Percentiles rank a stretch among this genome's conserved stretches.
phyloP scores from a whole-genome alignment of 2,329 filamentous ascomycete genomes.

The Penicillium sp. region DNA sequence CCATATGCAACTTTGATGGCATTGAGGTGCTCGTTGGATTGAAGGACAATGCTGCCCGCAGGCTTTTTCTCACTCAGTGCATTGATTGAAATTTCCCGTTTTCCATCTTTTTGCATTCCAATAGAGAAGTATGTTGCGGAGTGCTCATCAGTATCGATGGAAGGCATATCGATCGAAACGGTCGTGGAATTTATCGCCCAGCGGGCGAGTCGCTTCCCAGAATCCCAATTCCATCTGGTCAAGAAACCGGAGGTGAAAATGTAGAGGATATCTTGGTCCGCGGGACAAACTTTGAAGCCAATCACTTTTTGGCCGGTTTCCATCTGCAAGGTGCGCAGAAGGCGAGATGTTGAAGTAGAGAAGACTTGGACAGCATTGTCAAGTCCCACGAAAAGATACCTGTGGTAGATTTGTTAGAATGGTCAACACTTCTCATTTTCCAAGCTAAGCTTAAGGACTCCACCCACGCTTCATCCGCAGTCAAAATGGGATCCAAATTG shows the following conservation, averaged over 20 bases:
- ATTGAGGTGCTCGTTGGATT: conserved; percentile 28
- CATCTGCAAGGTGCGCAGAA: conserved; percentile 65
- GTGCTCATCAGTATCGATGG: conserved; percentile 23
- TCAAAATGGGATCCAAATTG: conserved; percentile 54
- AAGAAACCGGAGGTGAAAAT: conserved; percentile 51
- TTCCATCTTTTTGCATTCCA: conserved; percentile 34
- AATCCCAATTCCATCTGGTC: conserved; percentile 56
- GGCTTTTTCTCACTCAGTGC: conserved; percentile 20
- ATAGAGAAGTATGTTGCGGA: conserved; percentile 36
- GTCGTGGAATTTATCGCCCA: conserved; percentile 42
- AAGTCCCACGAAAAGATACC: conserved; percentile 70
- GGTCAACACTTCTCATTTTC: neutral
- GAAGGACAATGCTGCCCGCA: conserved; percentile 24
- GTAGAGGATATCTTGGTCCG: conserved; percentile 50
- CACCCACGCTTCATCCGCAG: conserved; percentile 52
- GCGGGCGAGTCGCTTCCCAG: conserved; percentile 41
- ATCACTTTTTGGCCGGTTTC: conserved; percentile 45
- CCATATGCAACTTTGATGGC: conserved; percentile 27
- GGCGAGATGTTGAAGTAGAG: conserved; percentile 71
- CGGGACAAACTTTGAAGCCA: conserved; percentile 49
- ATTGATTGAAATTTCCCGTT: conserved; percentile 32
- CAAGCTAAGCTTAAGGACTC: neutral
- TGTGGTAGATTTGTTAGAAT: conserved; percentile 28
- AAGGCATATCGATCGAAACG: conserved; percentile 25
- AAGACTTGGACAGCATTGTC: conserved; percentile 74